These are phyloP conservation scores for Aegilops bicornis DNA, from an alignment of 176 grass and related monocot genomes.

Conservation along the genomic window DNA sequence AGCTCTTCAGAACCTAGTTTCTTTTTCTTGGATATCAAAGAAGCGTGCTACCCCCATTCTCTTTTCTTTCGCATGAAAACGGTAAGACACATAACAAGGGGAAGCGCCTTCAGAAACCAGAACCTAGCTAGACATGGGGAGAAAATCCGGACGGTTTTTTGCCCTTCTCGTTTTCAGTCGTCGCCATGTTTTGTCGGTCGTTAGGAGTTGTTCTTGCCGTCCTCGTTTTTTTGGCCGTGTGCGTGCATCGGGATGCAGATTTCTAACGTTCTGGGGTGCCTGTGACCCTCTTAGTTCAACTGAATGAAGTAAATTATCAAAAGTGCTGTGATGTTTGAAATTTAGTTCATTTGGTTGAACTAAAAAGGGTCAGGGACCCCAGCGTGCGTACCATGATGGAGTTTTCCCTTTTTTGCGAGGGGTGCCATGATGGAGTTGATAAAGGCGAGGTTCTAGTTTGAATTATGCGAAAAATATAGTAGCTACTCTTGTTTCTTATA, in stretches of 20 bases:
- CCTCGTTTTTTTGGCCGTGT: not conserved
- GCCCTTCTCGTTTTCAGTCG: not conserved
- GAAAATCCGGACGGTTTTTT: not conserved
- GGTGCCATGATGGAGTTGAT: not conserved
- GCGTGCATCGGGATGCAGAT: not conserved
- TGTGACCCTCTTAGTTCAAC: not conserved
- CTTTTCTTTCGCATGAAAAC: not conserved
- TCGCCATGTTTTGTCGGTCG: not conserved
- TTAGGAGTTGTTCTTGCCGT: not conserved
- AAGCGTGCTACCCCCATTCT: not conserved
- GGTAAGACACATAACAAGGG: too few species aligned
- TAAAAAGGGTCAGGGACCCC: not conserved
- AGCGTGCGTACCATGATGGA: not conserved
- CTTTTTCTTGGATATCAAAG: not conserved
- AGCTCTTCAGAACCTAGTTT: slow-evolving; percentile 54
- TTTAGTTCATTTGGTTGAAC: not conserved
- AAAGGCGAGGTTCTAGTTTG: not conserved
- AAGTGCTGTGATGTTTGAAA: not conserved
- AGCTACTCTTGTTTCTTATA: not conserved
- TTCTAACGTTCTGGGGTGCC: not conserved
- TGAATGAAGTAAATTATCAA: too few species aligned
- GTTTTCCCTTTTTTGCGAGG: too few species aligned
- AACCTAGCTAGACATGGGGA: not conserved
- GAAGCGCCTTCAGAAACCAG: too few species aligned
- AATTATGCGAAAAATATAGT: not conserved